These are phyloP conservation scores for Fusarium nisikadoi DNA, from an alignment of 2,329 filamentous ascomycete species.

Conservation along the genomic window DNA sequence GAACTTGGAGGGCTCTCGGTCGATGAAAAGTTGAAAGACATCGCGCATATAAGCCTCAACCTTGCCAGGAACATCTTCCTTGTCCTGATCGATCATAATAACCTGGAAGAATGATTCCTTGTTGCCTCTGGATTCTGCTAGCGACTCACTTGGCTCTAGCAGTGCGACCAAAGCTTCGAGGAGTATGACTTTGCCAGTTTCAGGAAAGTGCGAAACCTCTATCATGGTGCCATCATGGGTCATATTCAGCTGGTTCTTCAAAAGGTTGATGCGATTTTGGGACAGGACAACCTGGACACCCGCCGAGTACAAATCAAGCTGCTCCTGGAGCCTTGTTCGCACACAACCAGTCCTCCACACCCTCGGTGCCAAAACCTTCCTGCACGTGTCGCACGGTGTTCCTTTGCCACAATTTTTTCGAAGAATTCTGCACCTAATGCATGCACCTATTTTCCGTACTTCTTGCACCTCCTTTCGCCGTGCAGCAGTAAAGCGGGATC, in stretches of 20 bases:
- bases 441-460: conserved; percentile 72
- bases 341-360: conserved; percentile 74
- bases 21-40: conserved; percentile 67
- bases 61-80: conserved; percentile 68
- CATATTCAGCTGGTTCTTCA: conserved; percentile 63
- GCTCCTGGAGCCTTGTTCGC: conserved; percentile 69
- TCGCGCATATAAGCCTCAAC: conserved; percentile 70
- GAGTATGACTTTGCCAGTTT: conserved; percentile 56
- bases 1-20: conserved; percentile 68
- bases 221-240: conserved; percentile 61
- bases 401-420: conserved; percentile 74
- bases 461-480: conserved; percentile 74
- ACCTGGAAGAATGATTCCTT: conserved; percentile 51
- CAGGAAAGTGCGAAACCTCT: conserved; percentile 69
- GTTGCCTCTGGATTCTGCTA: conserved; percentile 49
- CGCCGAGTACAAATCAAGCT: conserved; percentile 71
- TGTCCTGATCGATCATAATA: conserved; percentile 70
- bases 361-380: conserved; percentile 70
- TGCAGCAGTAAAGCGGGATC: conserved; percentile 66
- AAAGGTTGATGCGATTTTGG: conserved; percentile 66
- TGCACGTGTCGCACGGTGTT: conserved; percentile 71
- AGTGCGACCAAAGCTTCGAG: conserved; percentile 50
- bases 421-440: conserved; percentile 72
- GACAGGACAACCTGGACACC: conserved; percentile 72
- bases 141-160: conserved; percentile 51